A percentile compares a stretch with the other conserved stretches of the same genome.
These are phyloP conservation scores for Colletotrichum lentis DNA, from an alignment of 2,329 filamentous ascomycete species.

Conservation along the genomic window DNA sequence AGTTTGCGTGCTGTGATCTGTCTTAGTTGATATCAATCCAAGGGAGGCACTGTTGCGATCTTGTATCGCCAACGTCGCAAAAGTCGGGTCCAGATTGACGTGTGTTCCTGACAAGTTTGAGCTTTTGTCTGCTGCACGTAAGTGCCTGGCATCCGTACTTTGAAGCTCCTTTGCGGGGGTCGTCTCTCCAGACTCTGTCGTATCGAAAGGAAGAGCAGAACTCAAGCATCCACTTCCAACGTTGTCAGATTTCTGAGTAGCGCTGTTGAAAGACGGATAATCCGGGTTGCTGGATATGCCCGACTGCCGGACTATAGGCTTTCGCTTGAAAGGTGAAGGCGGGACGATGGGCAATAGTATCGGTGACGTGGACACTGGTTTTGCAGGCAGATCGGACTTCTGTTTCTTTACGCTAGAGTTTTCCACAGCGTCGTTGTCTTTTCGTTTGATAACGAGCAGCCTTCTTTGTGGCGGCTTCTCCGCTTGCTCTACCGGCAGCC, in stretches of 20 bases:
- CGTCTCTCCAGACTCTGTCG: too few species aligned
- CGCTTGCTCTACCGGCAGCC: background rate
- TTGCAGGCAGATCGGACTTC: background rate
- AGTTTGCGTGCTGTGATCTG: conserved; percentile 2
- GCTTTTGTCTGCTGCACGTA: background rate
- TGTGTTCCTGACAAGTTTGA: background rate
- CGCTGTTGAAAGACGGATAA: too few species aligned
- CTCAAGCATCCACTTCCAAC: background rate
- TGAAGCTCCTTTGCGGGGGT: background rate
- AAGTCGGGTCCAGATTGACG: background rate
- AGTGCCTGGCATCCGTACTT: too few species aligned
- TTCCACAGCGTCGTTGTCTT: background rate
- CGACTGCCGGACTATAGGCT: background rate
- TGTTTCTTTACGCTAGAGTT: conserved; percentile 3
- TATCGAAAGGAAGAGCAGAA: background rate
- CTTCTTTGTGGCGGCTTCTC: background rate
- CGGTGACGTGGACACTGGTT: background rate
- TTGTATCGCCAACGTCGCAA: background rate
- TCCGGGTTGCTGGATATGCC: background rate
- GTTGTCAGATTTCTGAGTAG: background rate
- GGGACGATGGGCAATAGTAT: background rate
- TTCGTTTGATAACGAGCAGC: background rate
- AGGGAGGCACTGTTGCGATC: too few species aligned
- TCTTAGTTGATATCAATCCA: background rate
- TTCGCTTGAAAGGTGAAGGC: background rate